Percentiles rank a stretch among this genome's conserved stretches.
Conservation (phyloP, 179 eudicot species). For the Silene coronaria region DNA sequence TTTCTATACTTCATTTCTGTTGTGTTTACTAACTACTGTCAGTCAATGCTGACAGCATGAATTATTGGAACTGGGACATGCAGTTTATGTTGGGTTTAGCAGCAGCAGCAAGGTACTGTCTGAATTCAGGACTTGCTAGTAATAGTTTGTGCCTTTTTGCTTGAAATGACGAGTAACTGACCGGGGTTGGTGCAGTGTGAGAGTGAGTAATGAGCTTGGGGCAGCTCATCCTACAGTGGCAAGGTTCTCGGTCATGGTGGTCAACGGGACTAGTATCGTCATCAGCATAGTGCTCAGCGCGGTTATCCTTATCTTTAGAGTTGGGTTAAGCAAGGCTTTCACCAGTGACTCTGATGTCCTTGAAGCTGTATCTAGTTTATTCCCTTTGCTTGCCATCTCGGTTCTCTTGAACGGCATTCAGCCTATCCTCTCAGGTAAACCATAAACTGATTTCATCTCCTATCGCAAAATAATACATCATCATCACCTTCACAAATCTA, state of each 20-base stretch:
- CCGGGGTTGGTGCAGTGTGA: slow-evolving; percentile 28
- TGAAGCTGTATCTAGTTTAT: slow-evolving; percentile 31
- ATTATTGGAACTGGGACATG: slow-evolving; percentile 65
- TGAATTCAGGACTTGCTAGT: background rate
- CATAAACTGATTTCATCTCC: background rate
- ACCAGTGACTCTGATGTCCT: slow-evolving; percentile 40
- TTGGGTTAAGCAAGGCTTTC: slow-evolving; percentile 35
- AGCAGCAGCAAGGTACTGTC: slow-evolving; percentile 39
- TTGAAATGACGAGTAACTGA: background rate
- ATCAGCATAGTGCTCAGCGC: slow-evolving; percentile 38
- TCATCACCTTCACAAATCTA: background rate
- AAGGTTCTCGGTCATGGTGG: slow-evolving; percentile 37
- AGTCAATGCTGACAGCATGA: slow-evolving; percentile 38
- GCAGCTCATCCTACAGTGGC: slow-evolving; percentile 43
- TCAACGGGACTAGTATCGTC: slow-evolving; percentile 36
- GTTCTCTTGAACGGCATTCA: slow-evolving; percentile 42
- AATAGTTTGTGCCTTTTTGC: background rate
- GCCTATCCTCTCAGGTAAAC: slow-evolving; percentile 41
- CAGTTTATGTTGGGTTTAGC: slow-evolving; percentile 63
- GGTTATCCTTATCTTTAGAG: slow-evolving; percentile 31
- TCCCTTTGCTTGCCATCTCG: slow-evolving; percentile 42
- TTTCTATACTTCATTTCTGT: background rate
- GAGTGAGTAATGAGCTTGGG: slow-evolving; percentile 46
- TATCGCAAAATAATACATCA: background rate
- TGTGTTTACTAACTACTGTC: slow-evolving; percentile 9